These are phyloP conservation scores for Vachellia pachyceras DNA, from an alignment of 306 rosid species.

Conservation along the genomic window DNA sequence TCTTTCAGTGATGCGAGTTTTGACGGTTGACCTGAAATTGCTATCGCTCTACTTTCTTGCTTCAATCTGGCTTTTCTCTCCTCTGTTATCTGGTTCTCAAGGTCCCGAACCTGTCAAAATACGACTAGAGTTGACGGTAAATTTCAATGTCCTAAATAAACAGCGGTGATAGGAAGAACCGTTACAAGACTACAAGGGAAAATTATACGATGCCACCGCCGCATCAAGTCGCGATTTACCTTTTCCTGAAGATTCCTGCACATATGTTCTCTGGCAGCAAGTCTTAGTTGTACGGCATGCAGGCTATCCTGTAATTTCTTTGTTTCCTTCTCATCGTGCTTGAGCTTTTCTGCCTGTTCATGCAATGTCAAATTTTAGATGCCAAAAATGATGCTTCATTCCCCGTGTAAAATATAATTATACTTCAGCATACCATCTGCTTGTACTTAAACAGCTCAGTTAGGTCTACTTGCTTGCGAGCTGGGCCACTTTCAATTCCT, in stretches of 20 bases:
- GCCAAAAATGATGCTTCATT: constrained; percentile 7
- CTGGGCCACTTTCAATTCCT: constrained; percentile 87
- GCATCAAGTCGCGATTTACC: constrained; percentile 44
- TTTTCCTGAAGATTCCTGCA: constrained; percentile 89
- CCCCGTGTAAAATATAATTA: constrained; percentile 4
- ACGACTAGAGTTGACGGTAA: background rate
- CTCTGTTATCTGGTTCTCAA: constrained; percentile 85
- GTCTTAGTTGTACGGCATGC: constrained; percentile 73
- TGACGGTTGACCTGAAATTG: constrained; percentile 64
- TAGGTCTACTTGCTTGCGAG: constrained; percentile 89
- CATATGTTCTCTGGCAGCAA: constrained; percentile 77
- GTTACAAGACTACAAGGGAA: background rate
- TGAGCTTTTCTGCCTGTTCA: constrained; percentile 79
- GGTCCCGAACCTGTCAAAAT: constrained; percentile 75
- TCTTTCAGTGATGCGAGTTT: constrained; percentile 41
- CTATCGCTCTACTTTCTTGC: constrained; percentile 76
- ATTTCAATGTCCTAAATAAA: background rate
- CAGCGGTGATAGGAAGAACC: background rate
- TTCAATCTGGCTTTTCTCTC: constrained; percentile 84
- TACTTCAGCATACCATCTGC: constrained; percentile 75
- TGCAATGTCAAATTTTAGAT: constrained; percentile 24
- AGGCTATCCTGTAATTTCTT: constrained; percentile 79
- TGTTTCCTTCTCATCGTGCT: constrained; percentile 91
- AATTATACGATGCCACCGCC: background rate
- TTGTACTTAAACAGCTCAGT: constrained; percentile 82